Conservation (phyloP, 2,329 filamentous ascomycete genomes). For the Aspergillus sclerotialis region DNA sequence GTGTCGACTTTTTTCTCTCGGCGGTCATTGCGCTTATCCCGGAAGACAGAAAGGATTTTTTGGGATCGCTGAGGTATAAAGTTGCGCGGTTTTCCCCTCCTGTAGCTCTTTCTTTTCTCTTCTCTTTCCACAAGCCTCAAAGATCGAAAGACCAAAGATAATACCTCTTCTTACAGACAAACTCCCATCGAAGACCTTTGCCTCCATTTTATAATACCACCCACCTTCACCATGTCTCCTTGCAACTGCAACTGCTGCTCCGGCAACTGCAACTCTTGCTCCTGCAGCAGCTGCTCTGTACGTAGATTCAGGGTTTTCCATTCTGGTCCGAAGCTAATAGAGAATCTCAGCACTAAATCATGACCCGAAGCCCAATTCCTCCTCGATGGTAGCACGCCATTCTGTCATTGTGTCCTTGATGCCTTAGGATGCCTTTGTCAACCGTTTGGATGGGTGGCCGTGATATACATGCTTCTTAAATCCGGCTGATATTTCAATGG, state of each 20-base stretch:
- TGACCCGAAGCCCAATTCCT: not conserved
- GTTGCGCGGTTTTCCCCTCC: not conserved
- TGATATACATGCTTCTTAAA: too few relatives aligned
- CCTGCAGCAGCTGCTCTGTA: slow-evolving; percentile 33
- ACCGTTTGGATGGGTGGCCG: not conserved
- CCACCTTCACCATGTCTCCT: slow-evolving; percentile 30
- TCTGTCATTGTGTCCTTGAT: slow-evolving; percentile 1
- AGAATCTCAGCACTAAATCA: slow-evolving; percentile 10
- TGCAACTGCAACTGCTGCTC: slow-evolving; percentile 36
- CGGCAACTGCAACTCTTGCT: slow-evolving; percentile 34
- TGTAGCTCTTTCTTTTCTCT: not conserved
- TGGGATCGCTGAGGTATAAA: not conserved
- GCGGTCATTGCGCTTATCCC: not conserved
- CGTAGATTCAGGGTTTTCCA: slow-evolving; percentile 7
- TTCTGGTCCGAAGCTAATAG: not conserved
- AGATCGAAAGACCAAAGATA: too few relatives aligned
- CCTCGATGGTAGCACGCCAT: slow-evolving; percentile 1
- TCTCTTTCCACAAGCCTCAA: slow-evolving; percentile 3
- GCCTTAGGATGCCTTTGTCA: not conserved
- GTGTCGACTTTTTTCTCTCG: not conserved
- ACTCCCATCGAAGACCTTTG: not conserved
- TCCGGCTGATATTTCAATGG: too few relatives aligned
- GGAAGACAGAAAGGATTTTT: too few relatives aligned
- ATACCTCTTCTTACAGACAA: slow-evolving; percentile 4
- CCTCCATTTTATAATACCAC: not conserved